phyloP scores from a whole-genome alignment of 78 protist species.

The Bigelowiella natans region DNA sequence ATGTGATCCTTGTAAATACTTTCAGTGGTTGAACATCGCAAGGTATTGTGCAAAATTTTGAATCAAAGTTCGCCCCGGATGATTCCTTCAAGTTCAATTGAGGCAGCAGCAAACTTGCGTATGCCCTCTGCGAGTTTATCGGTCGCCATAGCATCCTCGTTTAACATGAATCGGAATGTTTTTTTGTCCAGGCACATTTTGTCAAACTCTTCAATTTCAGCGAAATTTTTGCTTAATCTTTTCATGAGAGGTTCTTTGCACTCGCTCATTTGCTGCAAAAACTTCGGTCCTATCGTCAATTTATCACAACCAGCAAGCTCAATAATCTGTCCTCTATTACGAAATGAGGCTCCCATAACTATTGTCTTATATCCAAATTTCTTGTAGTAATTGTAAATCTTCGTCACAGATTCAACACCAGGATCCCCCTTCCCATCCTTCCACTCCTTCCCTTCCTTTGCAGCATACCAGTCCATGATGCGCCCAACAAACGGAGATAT shows the following conservation, averaged over 20 bases:
- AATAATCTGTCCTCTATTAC: background rate
- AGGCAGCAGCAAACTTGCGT: too few relatives aligned
- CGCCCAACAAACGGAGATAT: slow-evolving; percentile 26
- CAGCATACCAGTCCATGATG: slow-evolving; percentile 8
- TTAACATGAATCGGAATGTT: too few relatives aligned
- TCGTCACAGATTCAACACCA: background rate
- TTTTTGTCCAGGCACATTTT: too few relatives aligned
- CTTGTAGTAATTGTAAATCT: slow-evolving; percentile 12
- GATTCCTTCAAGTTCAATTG: too few relatives aligned
- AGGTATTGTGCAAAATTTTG: too few relatives aligned
- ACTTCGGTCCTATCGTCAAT: slow-evolving; percentile 1
- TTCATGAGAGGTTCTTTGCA: background rate
- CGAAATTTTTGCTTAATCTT: too few relatives aligned
- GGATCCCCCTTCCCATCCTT: background rate
- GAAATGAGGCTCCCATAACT: slow-evolving; percentile 23
- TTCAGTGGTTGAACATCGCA: too few relatives aligned
- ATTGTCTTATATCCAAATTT: slow-evolving; percentile 3
- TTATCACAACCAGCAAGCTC: slow-evolving; percentile 18
- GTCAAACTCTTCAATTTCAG: too few relatives aligned
- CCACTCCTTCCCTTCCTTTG: background rate
- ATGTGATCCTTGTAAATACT: too few relatives aligned
- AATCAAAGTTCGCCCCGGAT: too few relatives aligned
- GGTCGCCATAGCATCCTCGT: too few relatives aligned
- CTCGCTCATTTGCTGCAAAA: background rate
- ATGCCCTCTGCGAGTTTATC: too few relatives aligned